Conservation (phyloP, 73 alveolate species). For the Effrenium voratum region DNA sequence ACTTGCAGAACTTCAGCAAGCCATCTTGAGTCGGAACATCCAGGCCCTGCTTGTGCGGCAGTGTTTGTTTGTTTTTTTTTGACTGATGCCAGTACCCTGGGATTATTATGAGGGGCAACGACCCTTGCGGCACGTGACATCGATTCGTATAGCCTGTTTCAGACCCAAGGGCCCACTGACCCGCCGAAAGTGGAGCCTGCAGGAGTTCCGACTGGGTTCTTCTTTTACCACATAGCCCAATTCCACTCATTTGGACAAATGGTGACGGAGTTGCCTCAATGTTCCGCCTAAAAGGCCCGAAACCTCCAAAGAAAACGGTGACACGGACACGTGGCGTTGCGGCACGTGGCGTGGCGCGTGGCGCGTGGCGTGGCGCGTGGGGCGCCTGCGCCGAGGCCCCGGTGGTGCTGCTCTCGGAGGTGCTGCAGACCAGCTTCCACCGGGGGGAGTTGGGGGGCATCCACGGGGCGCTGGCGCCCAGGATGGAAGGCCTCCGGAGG, state of each 20-base stretch:
- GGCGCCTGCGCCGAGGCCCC: not conserved
- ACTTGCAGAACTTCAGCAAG: not conserved
- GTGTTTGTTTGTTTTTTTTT: not conserved
- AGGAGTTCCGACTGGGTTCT: too few species aligned
- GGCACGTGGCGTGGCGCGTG: too few species aligned
- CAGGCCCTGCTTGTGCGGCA: not conserved
- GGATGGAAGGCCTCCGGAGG: conserved; percentile 40
- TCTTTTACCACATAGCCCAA: too few species aligned
- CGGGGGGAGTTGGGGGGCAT: not conserved
- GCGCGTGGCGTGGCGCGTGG: too few species aligned
- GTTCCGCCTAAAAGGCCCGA: too few species aligned
- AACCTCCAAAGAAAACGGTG: too few species aligned
- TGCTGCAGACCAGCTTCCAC: not conserved
- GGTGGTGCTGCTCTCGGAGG: conserved; percentile 13
- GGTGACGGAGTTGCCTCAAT: too few species aligned
- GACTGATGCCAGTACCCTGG: not conserved
- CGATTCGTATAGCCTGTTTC: too few species aligned
- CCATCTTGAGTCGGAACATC: not conserved
- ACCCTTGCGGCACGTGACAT: not conserved
- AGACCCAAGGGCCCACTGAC: too few species aligned
- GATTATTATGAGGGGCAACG: not conserved
- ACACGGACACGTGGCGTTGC: too few species aligned
- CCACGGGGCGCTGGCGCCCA: conserved; percentile 6
- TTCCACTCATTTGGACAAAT: too few species aligned
- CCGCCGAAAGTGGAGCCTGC: too few species aligned